Conservation (phyloP, 2,329 filamentous ascomycete genomes). For the Hypoxylon sp. region DNA sequence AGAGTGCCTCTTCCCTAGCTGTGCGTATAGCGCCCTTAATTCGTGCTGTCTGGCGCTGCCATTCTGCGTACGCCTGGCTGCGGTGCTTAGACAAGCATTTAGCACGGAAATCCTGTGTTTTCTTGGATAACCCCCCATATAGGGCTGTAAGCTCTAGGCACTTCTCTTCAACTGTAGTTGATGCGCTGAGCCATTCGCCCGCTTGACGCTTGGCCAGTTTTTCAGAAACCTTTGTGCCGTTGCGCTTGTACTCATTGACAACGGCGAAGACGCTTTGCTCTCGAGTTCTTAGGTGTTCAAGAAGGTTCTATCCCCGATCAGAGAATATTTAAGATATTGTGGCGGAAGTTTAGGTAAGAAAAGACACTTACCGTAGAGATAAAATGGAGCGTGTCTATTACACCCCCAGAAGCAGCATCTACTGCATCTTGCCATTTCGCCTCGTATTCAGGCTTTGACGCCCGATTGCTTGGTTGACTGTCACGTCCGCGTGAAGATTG, state of each 20-base stretch:
- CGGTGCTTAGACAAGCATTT: slow-evolving; percentile 27
- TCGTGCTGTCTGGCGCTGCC: slow-evolving; percentile 28
- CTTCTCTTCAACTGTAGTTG: slow-evolving; percentile 14
- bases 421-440: slow-evolving; percentile 37
- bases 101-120: slow-evolving; percentile 26
- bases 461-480: background rate
- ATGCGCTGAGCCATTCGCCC: slow-evolving; percentile 26
- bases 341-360: background rate
- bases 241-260: slow-evolving; percentile 37
- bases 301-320: slow-evolving; percentile 26
- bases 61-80: slow-evolving; percentile 29
- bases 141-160: slow-evolving; percentile 21
- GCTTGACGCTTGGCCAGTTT: slow-evolving; percentile 28
- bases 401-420: slow-evolving; percentile 27
- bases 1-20: slow-evolving; percentile 22
- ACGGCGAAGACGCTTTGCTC: slow-evolving; percentile 35
- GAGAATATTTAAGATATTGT: background rate
- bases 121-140: slow-evolving; percentile 26
- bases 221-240: slow-evolving; percentile 28
- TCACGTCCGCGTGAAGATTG: background rate
- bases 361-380: slow-evolving; percentile 32
- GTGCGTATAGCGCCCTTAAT: slow-evolving; percentile 28
- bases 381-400: slow-evolving; percentile 35
- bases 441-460: slow-evolving; percentile 12
- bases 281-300: slow-evolving; percentile 36